A percentile compares a stretch with the other conserved stretches of the same genome.
Evolutionary conservation across 2,329 filamentous ascomycete genomes (phyloP).

Genomic region (Alternaria longipes): DNA sequence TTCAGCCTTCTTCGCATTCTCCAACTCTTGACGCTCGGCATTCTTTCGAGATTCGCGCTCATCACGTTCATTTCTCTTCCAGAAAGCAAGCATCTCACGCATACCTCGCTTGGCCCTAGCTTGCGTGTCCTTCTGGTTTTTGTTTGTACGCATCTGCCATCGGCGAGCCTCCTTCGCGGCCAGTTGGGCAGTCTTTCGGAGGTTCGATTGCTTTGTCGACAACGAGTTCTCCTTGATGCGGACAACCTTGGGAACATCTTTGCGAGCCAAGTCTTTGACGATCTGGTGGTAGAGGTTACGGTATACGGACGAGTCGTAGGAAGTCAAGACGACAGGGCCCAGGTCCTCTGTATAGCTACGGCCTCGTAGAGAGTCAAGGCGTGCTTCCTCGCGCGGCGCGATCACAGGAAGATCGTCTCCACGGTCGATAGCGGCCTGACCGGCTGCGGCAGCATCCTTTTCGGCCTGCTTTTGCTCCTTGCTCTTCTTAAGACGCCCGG

Average conservation of each 20-base stretch:
- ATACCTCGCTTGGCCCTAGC: slow-evolving; percentile 97
- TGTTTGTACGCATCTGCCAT: slow-evolving; percentile 98
- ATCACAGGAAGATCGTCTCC: slow-evolving; percentile 75
- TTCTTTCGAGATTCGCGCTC: slow-evolving; percentile 94
- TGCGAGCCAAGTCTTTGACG: slow-evolving; percentile 91
- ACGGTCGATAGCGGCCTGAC: slow-evolving; percentile 82
- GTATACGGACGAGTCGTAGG: slow-evolving; percentile 89
- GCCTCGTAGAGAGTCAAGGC: slow-evolving; percentile 54
- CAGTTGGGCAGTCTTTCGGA: slow-evolving; percentile 95
- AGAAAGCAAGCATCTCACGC: slow-evolving; percentile 99
- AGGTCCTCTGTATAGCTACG: slow-evolving; percentile 61
- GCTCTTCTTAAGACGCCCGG: slow-evolving; percentile 83
- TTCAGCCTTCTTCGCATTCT: slow-evolving; percentile 95
- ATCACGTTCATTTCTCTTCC: slow-evolving; percentile 98
- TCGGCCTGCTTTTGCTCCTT: slow-evolving; percentile 76
- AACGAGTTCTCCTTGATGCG: slow-evolving; percentile 88
- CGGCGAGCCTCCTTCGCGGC: slow-evolving; percentile 96
- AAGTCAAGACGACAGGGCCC: slow-evolving; percentile 51
- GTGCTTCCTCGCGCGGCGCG: slow-evolving; percentile 66
- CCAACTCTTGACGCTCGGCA: slow-evolving; percentile 93
- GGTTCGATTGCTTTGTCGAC: slow-evolving; percentile 88
- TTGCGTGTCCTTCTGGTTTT: slow-evolving; percentile 97
- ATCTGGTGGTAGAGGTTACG: slow-evolving; percentile 98
- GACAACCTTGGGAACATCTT: slow-evolving; percentile 91
- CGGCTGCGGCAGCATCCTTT: slow-evolving; percentile 82